Percentiles rank a stretch among this genome's conserved stretches.
These are phyloP conservation scores for Physaria fendleri DNA, from an alignment of 345 rosid genomes.

Conservation along the genomic window DNA sequence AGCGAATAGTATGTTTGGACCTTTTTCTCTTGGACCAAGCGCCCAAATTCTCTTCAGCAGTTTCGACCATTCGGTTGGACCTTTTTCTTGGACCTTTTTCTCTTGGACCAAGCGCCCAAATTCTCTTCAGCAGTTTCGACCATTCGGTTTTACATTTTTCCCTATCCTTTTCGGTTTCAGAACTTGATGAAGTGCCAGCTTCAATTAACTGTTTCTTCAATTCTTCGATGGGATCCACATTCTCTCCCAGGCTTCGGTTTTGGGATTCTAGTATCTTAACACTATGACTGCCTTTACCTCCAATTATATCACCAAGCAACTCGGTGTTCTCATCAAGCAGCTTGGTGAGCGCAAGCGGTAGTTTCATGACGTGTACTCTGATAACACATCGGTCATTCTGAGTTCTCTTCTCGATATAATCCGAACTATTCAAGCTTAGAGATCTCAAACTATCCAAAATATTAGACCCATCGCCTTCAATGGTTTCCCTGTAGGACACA, in stretches of 20 bases:
- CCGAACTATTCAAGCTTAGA: slow-evolving; percentile 40
- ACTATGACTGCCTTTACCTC: slow-evolving; percentile 51
- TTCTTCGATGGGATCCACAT: slow-evolving; percentile 50
- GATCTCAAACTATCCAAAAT: slow-evolving; percentile 54
- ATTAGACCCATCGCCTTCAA: slow-evolving; percentile 59
- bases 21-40: slow-evolving; percentile 86
- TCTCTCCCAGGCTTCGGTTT: slow-evolving; percentile 25
- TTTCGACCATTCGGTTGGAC: slow-evolving; percentile 60
- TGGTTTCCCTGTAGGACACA: slow-evolving; percentile 84
- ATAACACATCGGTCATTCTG: slow-evolving; percentile 70
- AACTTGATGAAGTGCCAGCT: slow-evolving; percentile 44
- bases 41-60: slow-evolving; percentile 79
- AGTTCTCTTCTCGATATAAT: slow-evolving; percentile 67
- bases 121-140: slow-evolving; percentile 59
- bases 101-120: slow-evolving; percentile 94
- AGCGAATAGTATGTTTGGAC: slow-evolving; percentile 82
- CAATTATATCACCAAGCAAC: slow-evolving; percentile 57
- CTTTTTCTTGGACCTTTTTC: slow-evolving; percentile 84
- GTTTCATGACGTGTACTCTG: slow-evolving; percentile 74
- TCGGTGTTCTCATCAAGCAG: slow-evolving; percentile 77
- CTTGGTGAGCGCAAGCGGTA: slow-evolving; percentile 67
- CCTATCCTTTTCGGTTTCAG: slow-evolving; percentile 67
- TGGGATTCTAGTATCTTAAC: slow-evolving; percentile 44
- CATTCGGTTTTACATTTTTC: slow-evolving; percentile 65
- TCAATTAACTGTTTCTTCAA: slow-evolving; percentile 46